Conservation (phyloP, 441 rosid species). For the Gossypium armourianum region DNA sequence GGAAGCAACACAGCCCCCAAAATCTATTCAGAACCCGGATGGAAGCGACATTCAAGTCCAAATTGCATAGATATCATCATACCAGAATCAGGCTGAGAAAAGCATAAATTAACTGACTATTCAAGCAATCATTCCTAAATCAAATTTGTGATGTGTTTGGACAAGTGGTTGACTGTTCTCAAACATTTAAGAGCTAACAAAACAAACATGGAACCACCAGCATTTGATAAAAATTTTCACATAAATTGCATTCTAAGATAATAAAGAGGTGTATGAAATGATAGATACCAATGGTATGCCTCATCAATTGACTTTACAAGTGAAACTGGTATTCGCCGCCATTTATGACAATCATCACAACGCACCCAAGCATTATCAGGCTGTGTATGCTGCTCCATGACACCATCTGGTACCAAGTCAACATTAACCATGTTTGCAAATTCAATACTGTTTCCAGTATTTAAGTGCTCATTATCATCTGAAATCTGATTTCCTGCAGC, state of each 20-base stretch:
- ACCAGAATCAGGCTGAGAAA: not conserved
- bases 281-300: constrained; percentile 66
- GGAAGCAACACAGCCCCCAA: constrained; percentile 9
- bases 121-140: not conserved
- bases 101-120: not conserved
- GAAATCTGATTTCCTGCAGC: constrained; percentile 32
- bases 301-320: constrained; percentile 60
- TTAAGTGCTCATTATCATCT: constrained; percentile 25
- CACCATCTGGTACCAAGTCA: constrained; percentile 28
- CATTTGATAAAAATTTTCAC: not conserved
- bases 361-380: constrained; percentile 75
- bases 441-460: constrained; percentile 22
- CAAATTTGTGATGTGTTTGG: not conserved
- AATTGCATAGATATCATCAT: not conserved
- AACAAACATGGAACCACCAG: not conserved
- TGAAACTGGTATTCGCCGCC: constrained; percentile 81
- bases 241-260: constrained; percentile 13
- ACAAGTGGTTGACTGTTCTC: not conserved
- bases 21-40: not conserved
- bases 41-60: not conserved
- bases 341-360: constrained; percentile 82
- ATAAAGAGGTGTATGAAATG: constrained; percentile 16
- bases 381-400: constrained; percentile 33
- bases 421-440: constrained; percentile 27
- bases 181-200: not conserved